Percentiles rank a stretch among this genome's conserved stretches.
These are phyloP conservation scores for Ceratobasidium sp. DNA, from an alignment of 1,284 basidiomycete species.

Conservation along the genomic window DNA sequence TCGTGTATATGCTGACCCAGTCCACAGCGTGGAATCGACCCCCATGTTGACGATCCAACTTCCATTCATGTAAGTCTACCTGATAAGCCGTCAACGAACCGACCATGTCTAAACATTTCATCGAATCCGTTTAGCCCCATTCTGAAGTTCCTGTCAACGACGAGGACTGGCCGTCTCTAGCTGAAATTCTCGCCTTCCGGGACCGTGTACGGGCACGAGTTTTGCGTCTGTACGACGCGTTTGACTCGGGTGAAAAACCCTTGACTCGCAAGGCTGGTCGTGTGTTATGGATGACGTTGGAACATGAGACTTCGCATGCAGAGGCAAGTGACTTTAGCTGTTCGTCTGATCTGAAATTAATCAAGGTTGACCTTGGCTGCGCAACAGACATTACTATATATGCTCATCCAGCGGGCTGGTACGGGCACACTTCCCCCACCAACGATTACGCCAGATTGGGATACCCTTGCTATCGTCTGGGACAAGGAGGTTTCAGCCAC, in stretches of 20 bases:
- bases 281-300: constrained; percentile 86
- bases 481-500: constrained; percentile 49
- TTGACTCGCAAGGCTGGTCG: constrained; percentile 69
- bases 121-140: constrained; percentile 65
- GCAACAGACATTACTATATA: constrained; percentile 86
- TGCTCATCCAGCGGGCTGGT: constrained; percentile 84
- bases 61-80: constrained; percentile 73
- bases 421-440: constrained; percentile 78
- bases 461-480: constrained; percentile 72
- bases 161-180: constrained; percentile 86
- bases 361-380: constrained; percentile 40
- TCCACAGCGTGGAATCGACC: constrained; percentile 90
- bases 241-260: constrained; percentile 59
- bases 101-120: background rate
- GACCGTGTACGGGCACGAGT: constrained; percentile 76
- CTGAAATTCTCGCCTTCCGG: constrained; percentile 80
- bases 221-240: constrained; percentile 72
- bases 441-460: constrained; percentile 81
- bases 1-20: constrained; percentile 35
- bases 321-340: constrained; percentile 61
- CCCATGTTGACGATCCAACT: constrained; percentile 87
- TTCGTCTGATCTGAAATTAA: constrained; percentile 12
- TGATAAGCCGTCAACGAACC: background rate
- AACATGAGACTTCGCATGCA: constrained; percentile 86
- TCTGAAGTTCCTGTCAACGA: constrained; percentile 83